Conservation (phyloP, 139 green algal species). For the Micractinium conductrix region DNA sequence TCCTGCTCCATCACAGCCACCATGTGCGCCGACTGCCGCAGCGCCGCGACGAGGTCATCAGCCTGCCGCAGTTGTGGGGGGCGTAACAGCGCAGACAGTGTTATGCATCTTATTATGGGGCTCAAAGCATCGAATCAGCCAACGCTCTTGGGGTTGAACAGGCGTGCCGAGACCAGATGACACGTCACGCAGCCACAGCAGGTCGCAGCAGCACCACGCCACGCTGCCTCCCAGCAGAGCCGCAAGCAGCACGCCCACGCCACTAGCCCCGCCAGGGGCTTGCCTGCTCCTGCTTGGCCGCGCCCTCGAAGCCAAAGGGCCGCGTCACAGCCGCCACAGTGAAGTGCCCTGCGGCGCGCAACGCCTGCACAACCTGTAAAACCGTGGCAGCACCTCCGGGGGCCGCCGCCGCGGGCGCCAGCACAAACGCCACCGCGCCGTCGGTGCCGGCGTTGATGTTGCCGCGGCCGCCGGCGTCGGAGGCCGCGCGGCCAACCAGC, state of each 20-base stretch:
- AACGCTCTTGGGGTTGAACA: too few species aligned
- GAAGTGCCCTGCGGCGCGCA: conserved; percentile 76
- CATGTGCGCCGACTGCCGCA: conserved; percentile 70
- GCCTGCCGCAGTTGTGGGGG: too few species aligned
- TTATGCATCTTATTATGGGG: background rate
- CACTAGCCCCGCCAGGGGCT: too few species aligned
- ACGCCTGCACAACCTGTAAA: conserved; percentile 67
- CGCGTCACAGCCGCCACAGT: conserved; percentile 72
- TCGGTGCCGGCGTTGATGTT: conserved; percentile 44
- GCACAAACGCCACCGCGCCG: conserved; percentile 67
- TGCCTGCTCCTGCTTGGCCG: conserved; percentile 59
- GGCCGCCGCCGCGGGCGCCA: conserved; percentile 59
- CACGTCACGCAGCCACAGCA: too few species aligned
- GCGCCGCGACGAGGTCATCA: conserved; percentile 60
- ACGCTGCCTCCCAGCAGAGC: too few species aligned
- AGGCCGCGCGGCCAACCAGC: conserved; percentile 50
- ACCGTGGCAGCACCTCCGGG: conserved; percentile 64
- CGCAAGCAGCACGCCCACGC: too few species aligned
- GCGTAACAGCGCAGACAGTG: too few species aligned
- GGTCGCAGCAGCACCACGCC: too few species aligned
- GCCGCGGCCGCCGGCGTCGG: conserved; percentile 54
- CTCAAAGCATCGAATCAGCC: background rate
- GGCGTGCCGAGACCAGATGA: too few species aligned
- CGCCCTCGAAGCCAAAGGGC: conserved; percentile 84
- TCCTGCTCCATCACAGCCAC: conserved; percentile 66